Evolutionary conservation across 2,329 filamentous ascomycete species (phyloP).

Genomic region (Hypocrella siamensis): DNA sequence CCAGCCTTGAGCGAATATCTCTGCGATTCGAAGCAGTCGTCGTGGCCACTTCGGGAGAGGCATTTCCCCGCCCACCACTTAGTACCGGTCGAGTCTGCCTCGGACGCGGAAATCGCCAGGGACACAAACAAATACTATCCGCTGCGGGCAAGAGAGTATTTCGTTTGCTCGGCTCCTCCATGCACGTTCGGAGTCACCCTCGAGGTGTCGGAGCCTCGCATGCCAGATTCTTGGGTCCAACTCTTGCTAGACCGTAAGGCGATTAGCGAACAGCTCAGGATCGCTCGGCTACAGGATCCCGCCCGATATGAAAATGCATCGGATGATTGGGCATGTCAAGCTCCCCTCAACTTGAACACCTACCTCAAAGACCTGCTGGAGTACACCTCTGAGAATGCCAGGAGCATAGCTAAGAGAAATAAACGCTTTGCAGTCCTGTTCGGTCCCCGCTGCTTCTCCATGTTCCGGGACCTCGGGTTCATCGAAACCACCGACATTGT

Average conservation of each 20-base stretch:
- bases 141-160: slow-evolving; percentile 18
- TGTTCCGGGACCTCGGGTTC: slow-evolving; percentile 36
- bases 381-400: slow-evolving; percentile 16
- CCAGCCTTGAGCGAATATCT: slow-evolving; percentile 10
- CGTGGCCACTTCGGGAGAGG: slow-evolving; percentile 18
- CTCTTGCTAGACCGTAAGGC: slow-evolving; percentile 29
- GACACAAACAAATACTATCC: slow-evolving; percentile 22
- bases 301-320: slow-evolving; percentile 28
- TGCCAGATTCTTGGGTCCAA: slow-evolving; percentile 24
- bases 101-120: slow-evolving; percentile 9
- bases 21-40: slow-evolving; percentile 16
- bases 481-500: slow-evolving; percentile 20
- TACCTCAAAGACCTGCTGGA: slow-evolving; percentile 35
- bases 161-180: slow-evolving; percentile 23
- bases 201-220: slow-evolving; percentile 32
- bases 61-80: slow-evolving; percentile 24
- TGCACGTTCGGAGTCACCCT: slow-evolving; percentile 28
- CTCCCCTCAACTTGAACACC: slow-evolving; percentile 29
- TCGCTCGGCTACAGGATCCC: slow-evolving; percentile 27
- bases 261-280: slow-evolving; percentile 22
- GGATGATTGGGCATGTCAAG: slow-evolving; percentile 22
- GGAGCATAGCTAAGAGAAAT: slow-evolving; percentile 39
- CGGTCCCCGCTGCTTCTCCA: slow-evolving; percentile 28
- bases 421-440: slow-evolving; percentile 40
- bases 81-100: slow-evolving; percentile 17